A percentile compares a stretch with the other conserved stretches of the same genome.
These are phyloP conservation scores for Pythium aquatile DNA, from an alignment of 352 stramenopile species.

Conservation along the genomic window DNA sequence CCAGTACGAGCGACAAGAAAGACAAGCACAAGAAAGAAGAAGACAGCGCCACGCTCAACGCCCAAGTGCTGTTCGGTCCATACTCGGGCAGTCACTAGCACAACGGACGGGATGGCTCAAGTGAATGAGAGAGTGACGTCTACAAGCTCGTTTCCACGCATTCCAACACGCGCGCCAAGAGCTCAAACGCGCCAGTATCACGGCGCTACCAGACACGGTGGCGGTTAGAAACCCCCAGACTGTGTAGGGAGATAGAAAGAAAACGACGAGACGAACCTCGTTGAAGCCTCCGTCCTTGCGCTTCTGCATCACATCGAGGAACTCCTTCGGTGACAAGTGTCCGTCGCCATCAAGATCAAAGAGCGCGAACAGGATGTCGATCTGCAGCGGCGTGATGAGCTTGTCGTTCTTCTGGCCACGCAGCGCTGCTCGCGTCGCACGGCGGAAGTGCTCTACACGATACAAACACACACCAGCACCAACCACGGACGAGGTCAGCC, in stretches of 20 bases:
- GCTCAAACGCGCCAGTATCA: slow-evolving; percentile 71
- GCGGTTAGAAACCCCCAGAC: neutral
- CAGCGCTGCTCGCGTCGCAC: slow-evolving; percentile 64
- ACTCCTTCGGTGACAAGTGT: slow-evolving; percentile 75
- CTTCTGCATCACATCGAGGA: slow-evolving; percentile 87
- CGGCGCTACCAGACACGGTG: slow-evolving; percentile 42
- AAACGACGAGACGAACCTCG: slow-evolving; percentile 39
- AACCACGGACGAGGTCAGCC: no score
- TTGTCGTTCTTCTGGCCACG: slow-evolving; percentile 55
- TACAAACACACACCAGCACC: neutral
- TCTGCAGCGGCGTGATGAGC: slow-evolving; percentile 70
- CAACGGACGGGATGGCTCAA: neutral
- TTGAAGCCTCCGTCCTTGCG: slow-evolving; percentile 82
- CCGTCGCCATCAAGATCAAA: slow-evolving; percentile 82
- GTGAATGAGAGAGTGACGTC: neutral
- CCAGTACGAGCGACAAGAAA: slow-evolving; percentile 52
- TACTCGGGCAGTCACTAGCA: slow-evolving; percentile 43
- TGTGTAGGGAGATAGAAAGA: neutral
- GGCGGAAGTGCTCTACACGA: slow-evolving; percentile 76
- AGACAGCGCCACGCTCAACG: slow-evolving; percentile 55
- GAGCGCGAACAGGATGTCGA: slow-evolving; percentile 84
- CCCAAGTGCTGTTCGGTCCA: slow-evolving; percentile 74
- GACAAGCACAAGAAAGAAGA: slow-evolving; percentile 66
- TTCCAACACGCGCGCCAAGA: slow-evolving; percentile 58
- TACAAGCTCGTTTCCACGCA: slow-evolving; percentile 61